phyloP scores from a whole-genome alignment of 768 basidiomycete genomes.

The Xerocomellus amylosporus region DNA sequence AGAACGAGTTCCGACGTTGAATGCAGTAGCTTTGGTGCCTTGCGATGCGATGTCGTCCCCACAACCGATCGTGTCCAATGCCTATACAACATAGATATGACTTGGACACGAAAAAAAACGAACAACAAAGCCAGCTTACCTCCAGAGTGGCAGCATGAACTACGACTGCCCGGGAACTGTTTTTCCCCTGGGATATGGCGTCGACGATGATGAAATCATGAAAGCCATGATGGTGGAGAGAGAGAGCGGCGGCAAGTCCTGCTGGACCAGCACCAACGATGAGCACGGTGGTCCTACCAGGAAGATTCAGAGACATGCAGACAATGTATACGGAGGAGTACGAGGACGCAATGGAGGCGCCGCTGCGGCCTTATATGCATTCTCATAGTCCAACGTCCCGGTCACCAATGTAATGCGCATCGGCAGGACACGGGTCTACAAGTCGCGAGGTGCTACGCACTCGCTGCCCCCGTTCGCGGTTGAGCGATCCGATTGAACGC shows the following conservation, averaged over 20 bases:
- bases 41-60: slow-evolving; percentile 37
- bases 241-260: slow-evolving; percentile 46
- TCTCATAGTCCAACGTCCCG: neutral
- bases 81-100: slow-evolving; percentile 32
- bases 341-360: neutral
- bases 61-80: slow-evolving; percentile 43
- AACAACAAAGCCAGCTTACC: slow-evolving; percentile 26
- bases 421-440: neutral
- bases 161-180: slow-evolving; percentile 43
- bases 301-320: slow-evolving; percentile 23
- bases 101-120: slow-evolving; percentile 27
- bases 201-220: slow-evolving; percentile 46
- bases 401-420: neutral
- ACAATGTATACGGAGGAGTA: neutral
- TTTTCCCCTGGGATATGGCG: slow-evolving; percentile 29
- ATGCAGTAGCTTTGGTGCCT: slow-evolving; percentile 33
- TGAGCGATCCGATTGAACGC: neutral
- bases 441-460: neutral
- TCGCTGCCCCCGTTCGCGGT: neutral
- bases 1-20: slow-evolving; percentile 33
- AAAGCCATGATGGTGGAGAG: slow-evolving; percentile 41
- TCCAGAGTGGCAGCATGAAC: slow-evolving; percentile 55
- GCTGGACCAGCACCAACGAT: slow-evolving; percentile 52
- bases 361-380: neutral
- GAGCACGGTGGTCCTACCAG: slow-evolving; percentile 40